These are phyloP conservation scores for Garcileccinum viscosum DNA, from an alignment of 1,284 basidiomycete species.

Conservation along the genomic window DNA sequence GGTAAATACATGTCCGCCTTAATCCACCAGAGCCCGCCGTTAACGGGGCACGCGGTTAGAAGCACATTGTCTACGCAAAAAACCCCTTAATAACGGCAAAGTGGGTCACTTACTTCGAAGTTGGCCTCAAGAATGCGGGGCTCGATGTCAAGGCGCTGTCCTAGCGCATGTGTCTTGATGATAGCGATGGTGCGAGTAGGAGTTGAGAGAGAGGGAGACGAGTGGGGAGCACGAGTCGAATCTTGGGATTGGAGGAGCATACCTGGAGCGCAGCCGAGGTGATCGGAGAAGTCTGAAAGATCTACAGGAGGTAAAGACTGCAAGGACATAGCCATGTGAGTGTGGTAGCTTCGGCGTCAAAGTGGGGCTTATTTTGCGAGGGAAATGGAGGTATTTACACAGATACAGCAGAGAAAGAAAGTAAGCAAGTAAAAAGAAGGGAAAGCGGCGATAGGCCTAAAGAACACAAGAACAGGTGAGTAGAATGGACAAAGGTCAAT, in stretches of 20 bases:
- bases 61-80: not conserved
- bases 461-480: slow-evolving; percentile 10
- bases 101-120: slow-evolving; percentile 65
- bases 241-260: slow-evolving; percentile 13
- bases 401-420: slow-evolving; percentile 16
- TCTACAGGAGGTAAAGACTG: slow-evolving; percentile 21
- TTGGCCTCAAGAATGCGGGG: slow-evolving; percentile 73
- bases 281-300: slow-evolving; percentile 24
- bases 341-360: slow-evolving; percentile 18
- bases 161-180: slow-evolving; percentile 76
- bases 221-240: not conserved
- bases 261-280: slow-evolving; percentile 8
- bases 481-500: slow-evolving; percentile 22
- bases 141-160: slow-evolving; percentile 77
- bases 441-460: slow-evolving; percentile 13
- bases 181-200: slow-evolving; percentile 76
- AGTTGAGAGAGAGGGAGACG: slow-evolving; percentile 19
- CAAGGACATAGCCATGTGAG: slow-evolving; percentile 29
- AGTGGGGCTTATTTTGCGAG: slow-evolving; percentile 4
- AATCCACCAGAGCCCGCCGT: slow-evolving; percentile 23
- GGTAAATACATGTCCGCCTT: slow-evolving; percentile 13
- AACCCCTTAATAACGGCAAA: slow-evolving; percentile 14
- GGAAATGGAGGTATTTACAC: not conserved
- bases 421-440: slow-evolving; percentile 17
- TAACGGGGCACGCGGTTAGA: slow-evolving; percentile 6